Evolutionary conservation across 495 filamentous ascomycete genomes (phyloP), one percentile per base, ranked within the genome.

Genomic region (Umbilicaria muhlenbergii): DNA sequence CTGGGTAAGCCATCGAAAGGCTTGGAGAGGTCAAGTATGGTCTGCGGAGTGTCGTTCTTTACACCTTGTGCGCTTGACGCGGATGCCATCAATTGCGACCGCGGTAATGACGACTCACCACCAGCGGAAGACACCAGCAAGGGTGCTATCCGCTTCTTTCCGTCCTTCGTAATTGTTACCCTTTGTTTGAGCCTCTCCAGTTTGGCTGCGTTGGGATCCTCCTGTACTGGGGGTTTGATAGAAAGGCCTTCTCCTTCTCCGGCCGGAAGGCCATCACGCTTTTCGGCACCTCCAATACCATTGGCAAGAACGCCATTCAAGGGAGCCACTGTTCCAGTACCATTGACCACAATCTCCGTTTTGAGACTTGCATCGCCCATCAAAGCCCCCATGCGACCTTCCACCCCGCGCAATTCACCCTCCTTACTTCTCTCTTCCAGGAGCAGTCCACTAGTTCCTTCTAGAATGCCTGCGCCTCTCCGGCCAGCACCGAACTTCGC

Each of bases 151-250:
- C 92, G 75, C 63, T 96, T 99, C 63, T 87, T 95, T 14, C 91
- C 91, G 42, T 99, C 91, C 58, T 96, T 95, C 1, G 87, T 94
- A 39, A 93, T 82, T 14, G 86, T 94, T 7, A 94, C 85, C 10
- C 89, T 79, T 39, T 85, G 77, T 58, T 96, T 96, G 46, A 95
- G 57, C 42, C 77, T 75, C 39, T 86, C 83, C 32, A 92, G 66
- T 50, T 83, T 80, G 15, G 71, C 73, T 46, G 75, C 70, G 38
- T 75, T 71, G 2, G 73, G 68, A 46, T 81, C 77, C 3, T 76
- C 64, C 52, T 78, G 77, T 44, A 69, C 61, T 54, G 68, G 50
- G 42, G 59, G 56, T 45, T 77, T 75, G 36, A 43, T 33, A 34
- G 37, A 18, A 49, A 13, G 31, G 34, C 14, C 24, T 15, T 17